A percentile compares a stretch with the other conserved stretches of the same genome.
These are phyloP conservation scores for Penicillium waksmanii DNA, from an alignment of 495 filamentous ascomycete genomes.

Conservation along the genomic window DNA sequence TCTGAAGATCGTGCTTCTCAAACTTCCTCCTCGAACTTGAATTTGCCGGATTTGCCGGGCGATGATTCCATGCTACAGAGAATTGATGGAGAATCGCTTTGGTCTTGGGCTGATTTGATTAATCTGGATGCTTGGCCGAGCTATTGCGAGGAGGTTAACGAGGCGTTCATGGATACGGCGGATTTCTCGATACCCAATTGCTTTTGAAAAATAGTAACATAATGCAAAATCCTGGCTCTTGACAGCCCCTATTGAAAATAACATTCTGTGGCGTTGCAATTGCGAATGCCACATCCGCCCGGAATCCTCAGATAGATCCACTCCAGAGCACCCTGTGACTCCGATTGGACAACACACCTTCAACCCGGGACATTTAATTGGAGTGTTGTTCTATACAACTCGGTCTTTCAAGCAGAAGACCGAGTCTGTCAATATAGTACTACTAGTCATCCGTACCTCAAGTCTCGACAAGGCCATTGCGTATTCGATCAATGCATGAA, in stretches of 20 bases:
- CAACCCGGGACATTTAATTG: background rate
- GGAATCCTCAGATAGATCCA: background rate
- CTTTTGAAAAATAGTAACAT: background rate
- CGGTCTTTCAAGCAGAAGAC: background rate
- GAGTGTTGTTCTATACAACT: background rate
- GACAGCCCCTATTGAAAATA: background rate
- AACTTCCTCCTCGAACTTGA: background rate
- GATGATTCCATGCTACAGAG: background rate
- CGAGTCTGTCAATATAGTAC: too few species aligned
- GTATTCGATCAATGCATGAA: too few species aligned
- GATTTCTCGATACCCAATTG: constrained; percentile 1
- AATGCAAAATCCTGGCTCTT: background rate
- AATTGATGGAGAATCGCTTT: background rate
- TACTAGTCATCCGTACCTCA: too few species aligned
- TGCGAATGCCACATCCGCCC: background rate
- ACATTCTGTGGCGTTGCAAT: background rate
- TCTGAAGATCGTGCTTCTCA: background rate
- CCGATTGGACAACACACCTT: background rate
- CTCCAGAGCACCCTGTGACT: background rate
- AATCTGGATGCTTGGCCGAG: constrained; percentile 19
- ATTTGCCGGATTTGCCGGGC: background rate
- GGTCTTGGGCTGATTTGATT: constrained; percentile 14
- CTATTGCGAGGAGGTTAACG: constrained; percentile 15
- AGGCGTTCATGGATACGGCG: constrained; percentile 13
- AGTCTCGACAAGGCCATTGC: too few species aligned